These are phyloP conservation scores for Yamadazyma tumulicola DNA, from an alignment of 805 yeast genomes.

Conservation along the genomic window DNA sequence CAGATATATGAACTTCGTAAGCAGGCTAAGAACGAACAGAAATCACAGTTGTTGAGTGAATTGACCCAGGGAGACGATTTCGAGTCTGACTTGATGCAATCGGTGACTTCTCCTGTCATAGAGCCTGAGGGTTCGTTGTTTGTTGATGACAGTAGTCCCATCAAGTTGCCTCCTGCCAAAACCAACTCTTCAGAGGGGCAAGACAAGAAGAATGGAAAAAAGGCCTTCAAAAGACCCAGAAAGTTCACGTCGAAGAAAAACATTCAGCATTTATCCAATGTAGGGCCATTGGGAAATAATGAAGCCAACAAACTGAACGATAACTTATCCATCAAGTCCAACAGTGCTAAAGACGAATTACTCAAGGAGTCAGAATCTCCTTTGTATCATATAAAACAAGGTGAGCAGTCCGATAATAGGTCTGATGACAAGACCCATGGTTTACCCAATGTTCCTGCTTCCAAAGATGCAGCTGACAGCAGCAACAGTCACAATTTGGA, in stretches of 20 bases:
- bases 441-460: constrained; percentile 6
- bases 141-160: constrained; percentile 20
- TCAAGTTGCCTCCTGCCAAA: constrained; percentile 6
- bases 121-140: constrained; percentile 27
- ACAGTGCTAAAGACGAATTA: constrained; percentile 23
- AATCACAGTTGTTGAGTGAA: constrained; percentile 36
- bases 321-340: constrained; percentile 17
- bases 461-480: constrained; percentile 5
- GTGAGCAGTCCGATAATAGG: constrained; percentile 3
- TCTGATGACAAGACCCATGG: not conserved
- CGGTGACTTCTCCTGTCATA: constrained; percentile 23
- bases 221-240: constrained; percentile 28
- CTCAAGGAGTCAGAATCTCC: constrained; percentile 53
- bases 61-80: constrained; percentile 37
- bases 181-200: no score
- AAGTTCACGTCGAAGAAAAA: constrained; percentile 27
- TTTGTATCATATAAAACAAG: constrained; percentile 39
- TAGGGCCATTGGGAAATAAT: constrained; percentile 26
- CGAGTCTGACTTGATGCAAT: constrained; percentile 31
- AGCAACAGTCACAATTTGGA: constrained; percentile 45
- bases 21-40: constrained; percentile 30
- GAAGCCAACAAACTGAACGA: constrained; percentile 14
- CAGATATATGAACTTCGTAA: constrained; percentile 31
- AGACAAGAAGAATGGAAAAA: constrained; percentile 14
- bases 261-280: constrained; percentile 23